Percentiles rank a stretch among this genome's conserved stretches.
phyloP scores from a whole-genome alignment of 2,329 filamentous ascomycete genomes.

The Xylaria sp. region DNA sequence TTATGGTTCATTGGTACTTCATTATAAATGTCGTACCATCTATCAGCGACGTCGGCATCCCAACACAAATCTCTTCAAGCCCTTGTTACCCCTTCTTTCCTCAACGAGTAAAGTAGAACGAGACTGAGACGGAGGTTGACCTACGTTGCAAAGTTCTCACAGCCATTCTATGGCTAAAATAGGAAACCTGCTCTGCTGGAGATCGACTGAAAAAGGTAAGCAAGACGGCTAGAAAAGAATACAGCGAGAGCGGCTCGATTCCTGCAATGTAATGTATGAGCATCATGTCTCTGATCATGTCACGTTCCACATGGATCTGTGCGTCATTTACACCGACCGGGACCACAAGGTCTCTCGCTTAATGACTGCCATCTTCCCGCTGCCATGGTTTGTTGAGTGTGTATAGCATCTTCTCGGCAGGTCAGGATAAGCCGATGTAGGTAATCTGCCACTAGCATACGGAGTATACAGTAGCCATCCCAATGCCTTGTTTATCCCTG shows the following conservation, averaged over 20 bases:
- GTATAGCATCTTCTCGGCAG: slow-evolving; percentile 1
- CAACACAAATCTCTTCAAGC: background rate
- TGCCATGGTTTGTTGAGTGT: background rate
- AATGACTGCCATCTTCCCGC: background rate
- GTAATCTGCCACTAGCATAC: slow-evolving; percentile 6
- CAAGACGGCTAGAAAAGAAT: background rate
- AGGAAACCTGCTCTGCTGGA: background rate
- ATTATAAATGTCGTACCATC: background rate
- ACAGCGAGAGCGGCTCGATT: background rate
- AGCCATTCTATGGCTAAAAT: background rate
- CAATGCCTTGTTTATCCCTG: slow-evolving; percentile 20
- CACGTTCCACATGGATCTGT: slow-evolving; percentile 5
- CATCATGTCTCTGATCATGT: slow-evolving; percentile 1
- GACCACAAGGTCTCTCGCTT: slow-evolving; percentile 1
- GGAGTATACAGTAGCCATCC: background rate
- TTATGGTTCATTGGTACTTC: background rate
- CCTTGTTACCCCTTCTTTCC: background rate
- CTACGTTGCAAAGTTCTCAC: background rate
- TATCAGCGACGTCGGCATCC: background rate
- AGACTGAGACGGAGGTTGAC: background rate
- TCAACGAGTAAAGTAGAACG: background rate
- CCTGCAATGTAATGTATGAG: background rate
- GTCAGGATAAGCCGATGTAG: background rate
- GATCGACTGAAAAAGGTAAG: background rate
- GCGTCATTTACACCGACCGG: background rate